Evolutionary conservation across 306 rosid genomes (phyloP).

Genomic region (Fagus sylvatica): DNA sequence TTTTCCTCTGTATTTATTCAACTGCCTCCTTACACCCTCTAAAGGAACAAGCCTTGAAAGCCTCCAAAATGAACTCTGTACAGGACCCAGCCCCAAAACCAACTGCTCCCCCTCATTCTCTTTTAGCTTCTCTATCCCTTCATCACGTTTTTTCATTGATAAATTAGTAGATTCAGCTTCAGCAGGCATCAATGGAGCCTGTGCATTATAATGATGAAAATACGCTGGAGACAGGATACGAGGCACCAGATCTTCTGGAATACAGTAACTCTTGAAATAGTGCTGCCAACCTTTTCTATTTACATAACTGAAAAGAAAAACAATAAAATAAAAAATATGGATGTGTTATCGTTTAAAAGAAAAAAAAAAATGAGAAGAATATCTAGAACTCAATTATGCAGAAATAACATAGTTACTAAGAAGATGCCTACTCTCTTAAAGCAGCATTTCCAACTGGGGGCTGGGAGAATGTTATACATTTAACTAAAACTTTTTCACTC

Average conservation of each 20-base stretch:
- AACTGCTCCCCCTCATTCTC: constrained; percentile 65
- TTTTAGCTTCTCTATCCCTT: constrained; percentile 50
- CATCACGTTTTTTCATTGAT: constrained; percentile 44
- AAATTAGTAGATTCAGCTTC: constrained; percentile 47
- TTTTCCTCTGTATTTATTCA: constrained; percentile 54
- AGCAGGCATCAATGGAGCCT: constrained; percentile 44
- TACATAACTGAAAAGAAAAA: constrained; percentile 65
- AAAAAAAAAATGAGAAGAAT: not conserved
- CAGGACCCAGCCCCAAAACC: constrained; percentile 97
- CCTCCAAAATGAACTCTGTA: constrained; percentile 90
- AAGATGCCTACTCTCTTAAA: constrained; percentile 79
- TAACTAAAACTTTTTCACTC: constrained; percentile 64
- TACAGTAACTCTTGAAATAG: constrained; percentile 95
- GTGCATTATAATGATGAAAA: constrained; percentile 91
- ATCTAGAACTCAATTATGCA: constrained; percentile 12
- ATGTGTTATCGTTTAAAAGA: not conserved
- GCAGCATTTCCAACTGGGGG: constrained; percentile 99
- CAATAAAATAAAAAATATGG: not conserved
- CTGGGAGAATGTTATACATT: constrained; percentile 95
- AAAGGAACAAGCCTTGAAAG: constrained; percentile 91
- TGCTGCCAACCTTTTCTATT: constrained; percentile 91
- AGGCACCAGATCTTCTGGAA: constrained; percentile 95
- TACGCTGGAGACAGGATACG: constrained; percentile 95
- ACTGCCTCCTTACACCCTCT: constrained; percentile 67
- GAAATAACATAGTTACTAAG: constrained; percentile 10